Base-by-base conservation (phyloP, 2,329 filamentous ascomycete species). In the Didymella exigua region DNA sequence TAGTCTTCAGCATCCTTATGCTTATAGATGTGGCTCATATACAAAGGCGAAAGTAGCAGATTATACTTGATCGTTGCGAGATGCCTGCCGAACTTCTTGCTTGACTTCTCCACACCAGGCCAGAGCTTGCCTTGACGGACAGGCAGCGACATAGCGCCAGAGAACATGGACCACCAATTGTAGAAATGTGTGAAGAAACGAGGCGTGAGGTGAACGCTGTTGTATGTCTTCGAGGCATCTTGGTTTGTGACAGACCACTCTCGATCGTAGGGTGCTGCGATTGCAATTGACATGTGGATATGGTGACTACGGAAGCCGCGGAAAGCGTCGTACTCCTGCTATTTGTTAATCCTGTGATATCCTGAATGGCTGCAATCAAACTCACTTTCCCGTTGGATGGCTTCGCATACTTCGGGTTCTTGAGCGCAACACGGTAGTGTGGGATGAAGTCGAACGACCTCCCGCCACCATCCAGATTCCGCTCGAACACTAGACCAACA, bases 41-140 rank as follows among this genome's bases (percentile, higher is more conserved):
- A 99, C 2, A 99, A 79, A 0, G 95, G 95, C 2, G 95, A 96
- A 14, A 99, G 81, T 3, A 98, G 82, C 19, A 99, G 79, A 59
- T 93, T 97, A 78, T 98, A 98, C 79, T 99, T 99, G 80, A 99
- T 93, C 8, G 96, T 99, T n/a, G 92, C 93, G 58, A 99, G 80
- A 76, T 99, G 96, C 44, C 95, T 86, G 13, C 93, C 93, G 73
- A 99, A 99, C 73, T 99, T 99, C 78, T 99, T 99, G 81, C 91
- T 97, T 40, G 91, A 95, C 80, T 96, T 97, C 65, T 97, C 95
- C 21, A 92, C 84, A 0, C 91, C 92, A 5, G 93, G 93, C 87
- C 93, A 99, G 3, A 99, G 82, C 41, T 85, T 84, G 14, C 95
- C 95, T 78, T 99, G 96, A 0, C 95, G 90, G 53, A 99, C 89